These are phyloP conservation scores for Yamadazyma ubonensis DNA, from an alignment of 805 yeast genomes.

Conservation along the genomic window DNA sequence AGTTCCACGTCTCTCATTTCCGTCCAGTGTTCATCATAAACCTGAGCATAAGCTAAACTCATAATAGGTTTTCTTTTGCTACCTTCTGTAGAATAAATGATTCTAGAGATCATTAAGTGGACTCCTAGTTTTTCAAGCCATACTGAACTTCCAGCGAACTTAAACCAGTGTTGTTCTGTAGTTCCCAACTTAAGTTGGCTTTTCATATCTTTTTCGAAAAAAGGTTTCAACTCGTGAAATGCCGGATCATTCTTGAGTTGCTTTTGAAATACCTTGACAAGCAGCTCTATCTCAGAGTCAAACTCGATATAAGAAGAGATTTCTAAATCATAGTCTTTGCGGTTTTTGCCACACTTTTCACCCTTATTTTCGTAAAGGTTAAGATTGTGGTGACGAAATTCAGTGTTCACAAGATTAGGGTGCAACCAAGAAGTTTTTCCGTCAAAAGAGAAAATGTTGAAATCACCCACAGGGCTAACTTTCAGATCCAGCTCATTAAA, in stretches of 20 bases:
- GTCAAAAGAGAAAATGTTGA: constrained; percentile 11
- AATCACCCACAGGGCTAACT: background rate
- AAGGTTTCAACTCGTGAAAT: constrained; percentile 25
- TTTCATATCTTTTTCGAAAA: constrained; percentile 22
- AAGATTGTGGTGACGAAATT: constrained; percentile 8
- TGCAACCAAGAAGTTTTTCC: constrained; percentile 11
- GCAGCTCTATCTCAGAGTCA: constrained; percentile 8
- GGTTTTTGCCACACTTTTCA: constrained; percentile 7
- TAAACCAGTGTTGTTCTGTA: constrained; percentile 38
- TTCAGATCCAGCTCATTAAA: constrained; percentile 11
- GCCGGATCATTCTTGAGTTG: constrained; percentile 12
- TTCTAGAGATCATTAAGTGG: constrained; percentile 46
- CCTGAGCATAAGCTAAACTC: constrained; percentile 44
- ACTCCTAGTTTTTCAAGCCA: constrained; percentile 51
- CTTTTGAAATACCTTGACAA: constrained; percentile 7
- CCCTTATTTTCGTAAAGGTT: constrained; percentile 10
- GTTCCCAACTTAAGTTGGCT: constrained; percentile 19
- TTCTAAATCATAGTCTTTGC: constrained; percentile 8
- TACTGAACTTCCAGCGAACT: constrained; percentile 50
- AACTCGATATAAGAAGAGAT: constrained; percentile 10
- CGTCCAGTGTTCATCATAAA: constrained; percentile 46
- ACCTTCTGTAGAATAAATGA: constrained; percentile 33
- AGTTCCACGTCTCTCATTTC: constrained; percentile 33
- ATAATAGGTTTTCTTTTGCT: constrained; percentile 35
- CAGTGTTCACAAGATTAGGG: background rate